Evolutionary conservation across 768 basidiomycete species (phyloP).

Genomic region (Mrakia frigida): DNA sequence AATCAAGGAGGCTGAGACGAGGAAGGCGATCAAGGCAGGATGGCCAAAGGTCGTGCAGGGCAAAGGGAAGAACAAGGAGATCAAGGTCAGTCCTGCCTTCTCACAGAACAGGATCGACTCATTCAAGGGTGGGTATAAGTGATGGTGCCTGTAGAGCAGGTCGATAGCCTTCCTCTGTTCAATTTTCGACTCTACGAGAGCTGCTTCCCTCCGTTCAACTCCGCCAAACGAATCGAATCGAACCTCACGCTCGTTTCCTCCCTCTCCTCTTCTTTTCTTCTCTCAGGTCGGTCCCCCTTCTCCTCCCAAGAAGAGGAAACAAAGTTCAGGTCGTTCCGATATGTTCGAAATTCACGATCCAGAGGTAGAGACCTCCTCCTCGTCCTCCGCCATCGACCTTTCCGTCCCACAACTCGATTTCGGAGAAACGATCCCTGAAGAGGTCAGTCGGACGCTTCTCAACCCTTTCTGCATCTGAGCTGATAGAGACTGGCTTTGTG

Average conservation of each 20-base stretch:
- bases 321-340: background rate
- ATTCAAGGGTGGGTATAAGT: no score
- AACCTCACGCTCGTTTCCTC: background rate
- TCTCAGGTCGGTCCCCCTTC: background rate
- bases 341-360: conserved; percentile 14
- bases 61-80: background rate
- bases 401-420: conserved; percentile 2
- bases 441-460: background rate
- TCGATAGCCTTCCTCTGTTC: no score
- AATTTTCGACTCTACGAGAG: background rate
- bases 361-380: background rate
- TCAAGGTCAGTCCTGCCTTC: background rate
- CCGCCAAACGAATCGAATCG: background rate
- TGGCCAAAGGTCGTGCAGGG: background rate
- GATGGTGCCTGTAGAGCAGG: no score
- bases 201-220: background rate
- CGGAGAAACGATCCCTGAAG: background rate
- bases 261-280: background rate
- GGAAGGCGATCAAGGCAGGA: background rate
- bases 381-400: background rate
- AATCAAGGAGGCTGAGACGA: background rate
- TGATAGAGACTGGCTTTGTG: background rate
- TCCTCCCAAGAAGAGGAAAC: conserved; percentile 2
- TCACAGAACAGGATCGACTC: background rate
- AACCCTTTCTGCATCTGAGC: background rate